phyloP scores from a whole-genome alignment of 2,329 filamentous ascomycete genomes.

The Coniochaeta prunicola region DNA sequence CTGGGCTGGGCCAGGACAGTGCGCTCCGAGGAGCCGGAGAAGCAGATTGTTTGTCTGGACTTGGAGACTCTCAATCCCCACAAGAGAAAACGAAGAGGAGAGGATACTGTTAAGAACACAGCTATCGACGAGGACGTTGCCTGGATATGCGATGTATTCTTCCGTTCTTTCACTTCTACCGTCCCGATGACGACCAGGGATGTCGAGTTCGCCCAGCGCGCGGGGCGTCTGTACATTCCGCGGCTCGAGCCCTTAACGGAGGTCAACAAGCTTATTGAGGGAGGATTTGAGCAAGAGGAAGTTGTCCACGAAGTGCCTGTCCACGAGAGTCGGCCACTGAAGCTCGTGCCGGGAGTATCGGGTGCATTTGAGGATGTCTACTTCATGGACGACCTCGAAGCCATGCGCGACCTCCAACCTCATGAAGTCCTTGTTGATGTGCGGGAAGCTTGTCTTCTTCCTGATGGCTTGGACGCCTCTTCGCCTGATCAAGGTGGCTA shows the following conservation, averaged over 20 bases:
- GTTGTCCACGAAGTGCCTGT: constrained; percentile 1
- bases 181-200: constrained; percentile 19
- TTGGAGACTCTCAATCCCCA: constrained; percentile 12
- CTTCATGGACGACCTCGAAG: constrained; percentile 26
- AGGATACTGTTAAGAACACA: background rate
- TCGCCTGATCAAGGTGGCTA: background rate
- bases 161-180: constrained; percentile 8
- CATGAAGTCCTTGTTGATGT: background rate
- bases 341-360: constrained; percentile 9
- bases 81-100: background rate
- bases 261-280: constrained; percentile 25
- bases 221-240: constrained; percentile 32
- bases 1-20: constrained; percentile 40
- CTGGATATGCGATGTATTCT: constrained; percentile 17
- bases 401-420: constrained; percentile 7
- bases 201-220: constrained; percentile 34
- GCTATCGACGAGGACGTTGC: background rate
- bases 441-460: background rate
- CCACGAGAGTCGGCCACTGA: constrained; percentile 4
- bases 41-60: constrained; percentile 36
- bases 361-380: constrained; percentile 8
- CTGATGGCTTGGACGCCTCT: background rate
- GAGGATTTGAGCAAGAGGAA: background rate
- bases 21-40: constrained; percentile 40
- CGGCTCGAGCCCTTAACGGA: constrained; percentile 30